Base-by-base conservation (phyloP, 169 alveolate species). In the Plasmodium vinckei region DNA sequence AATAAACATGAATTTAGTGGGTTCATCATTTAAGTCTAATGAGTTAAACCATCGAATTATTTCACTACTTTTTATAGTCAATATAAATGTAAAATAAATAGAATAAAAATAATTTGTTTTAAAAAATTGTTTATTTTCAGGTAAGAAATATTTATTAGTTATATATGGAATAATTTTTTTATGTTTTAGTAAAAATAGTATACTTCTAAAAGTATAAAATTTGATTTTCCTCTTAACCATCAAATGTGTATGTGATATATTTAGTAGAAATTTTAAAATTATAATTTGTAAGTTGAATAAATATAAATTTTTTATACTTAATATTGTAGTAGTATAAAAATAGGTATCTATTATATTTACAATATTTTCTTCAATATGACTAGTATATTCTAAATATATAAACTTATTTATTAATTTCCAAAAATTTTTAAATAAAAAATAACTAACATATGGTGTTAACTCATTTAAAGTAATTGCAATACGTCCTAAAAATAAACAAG, bases 101-200 rank as follows among this genome's bases (percentile, higher is more conserved):
- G 15, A 33, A 70, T 23, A 71, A 59, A 54, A 42, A 59, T n/a
- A 51, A 9, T 12, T 13, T 7, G 15, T 13, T 2, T 42, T 13
- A 15, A 7, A 33, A 9, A 5, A 4, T 12, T 27, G 9, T 54
- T 51, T 19, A 1, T 71, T 4, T 71, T 51, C 47, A 12, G 6
- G 5, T 33, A 33, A 33, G 0, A 33, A 33, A 33, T 33, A 33
- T 33, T 33, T 33, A 33, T 33, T 33, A 33, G 7, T 33, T 33
- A 33, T 33, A 33, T 33, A 33, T 33, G 42, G 42, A 33, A 33
- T 25, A 23, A 82, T 53, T 25, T 47, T 59, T 42, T 67, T 67
- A 54, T 82, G 67, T 53, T 82, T 82, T 0, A 82, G 54, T 59
- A 82, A 56, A 67, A 53, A 82, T 65, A 82, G 33, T 47, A 82